Evolutionary conservation across 2,329 filamentous ascomycete genomes (phyloP).

Genomic region (Malbranchea cinnamomea): DNA sequence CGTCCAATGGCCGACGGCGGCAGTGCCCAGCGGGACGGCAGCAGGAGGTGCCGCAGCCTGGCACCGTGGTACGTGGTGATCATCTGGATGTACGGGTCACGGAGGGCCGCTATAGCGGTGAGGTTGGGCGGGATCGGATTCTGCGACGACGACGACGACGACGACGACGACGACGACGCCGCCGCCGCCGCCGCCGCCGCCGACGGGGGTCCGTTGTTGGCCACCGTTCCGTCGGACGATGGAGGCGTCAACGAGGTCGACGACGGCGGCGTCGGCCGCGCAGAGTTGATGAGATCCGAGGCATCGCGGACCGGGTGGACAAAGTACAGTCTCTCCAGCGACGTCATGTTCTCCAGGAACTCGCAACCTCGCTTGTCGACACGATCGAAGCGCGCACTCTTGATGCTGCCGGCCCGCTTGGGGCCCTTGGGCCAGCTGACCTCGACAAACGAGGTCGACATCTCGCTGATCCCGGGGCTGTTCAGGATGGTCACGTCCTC

Average conservation of each 20-base stretch:
- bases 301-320: slow-evolving; percentile 25
- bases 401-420: slow-evolving; percentile 24
- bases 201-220: not conserved
- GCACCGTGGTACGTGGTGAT: slow-evolving; percentile 37
- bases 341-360: slow-evolving; percentile 28
- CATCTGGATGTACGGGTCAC: slow-evolving; percentile 30
- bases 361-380: slow-evolving; percentile 30
- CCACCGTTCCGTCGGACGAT: slow-evolving; percentile 2
- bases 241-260: slow-evolving; percentile 6
- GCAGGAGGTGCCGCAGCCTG: slow-evolving; percentile 40
- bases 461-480: slow-evolving; percentile 29
- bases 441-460: slow-evolving; percentile 39
- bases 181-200: too few species aligned
- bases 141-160: slow-evolving; percentile 5
- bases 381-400: slow-evolving; percentile 35
- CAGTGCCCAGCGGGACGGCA: slow-evolving; percentile 41
- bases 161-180: too few species aligned
- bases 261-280: slow-evolving; percentile 6
- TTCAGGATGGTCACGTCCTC: slow-evolving; percentile 41
- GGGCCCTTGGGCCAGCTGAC: slow-evolving; percentile 34
- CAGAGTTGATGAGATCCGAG: slow-evolving; percentile 19
- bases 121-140: slow-evolving; percentile 13
- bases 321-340: slow-evolving; percentile 39
- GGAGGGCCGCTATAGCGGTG: slow-evolving; percentile 19
- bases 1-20: slow-evolving; percentile 33